A percentile compares a stretch with the other conserved stretches of the same genome.
Conservation (phyloP, 306 rosid genomes). For the Oxytropis ochrocephala region DNA sequence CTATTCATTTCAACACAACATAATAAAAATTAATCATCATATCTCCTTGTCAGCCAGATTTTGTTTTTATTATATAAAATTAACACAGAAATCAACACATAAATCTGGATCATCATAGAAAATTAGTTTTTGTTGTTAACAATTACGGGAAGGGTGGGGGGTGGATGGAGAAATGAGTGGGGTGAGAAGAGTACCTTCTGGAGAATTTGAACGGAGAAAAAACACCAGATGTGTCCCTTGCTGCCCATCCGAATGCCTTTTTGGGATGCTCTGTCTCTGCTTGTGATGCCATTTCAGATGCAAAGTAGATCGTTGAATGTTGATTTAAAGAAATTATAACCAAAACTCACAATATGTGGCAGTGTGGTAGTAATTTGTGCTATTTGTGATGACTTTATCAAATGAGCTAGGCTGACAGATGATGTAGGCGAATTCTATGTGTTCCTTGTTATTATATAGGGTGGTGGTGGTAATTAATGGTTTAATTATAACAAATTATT, state of each 20-base stretch:
- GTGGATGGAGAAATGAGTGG: not conserved
- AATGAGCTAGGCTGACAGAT: not conserved
- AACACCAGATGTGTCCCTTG: constrained; percentile 28
- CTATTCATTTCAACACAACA: not conserved
- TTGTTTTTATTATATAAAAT: not conserved
- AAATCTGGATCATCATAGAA: too few species aligned
- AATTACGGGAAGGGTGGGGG: not conserved
- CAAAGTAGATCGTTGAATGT: not conserved
- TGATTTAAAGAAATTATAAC: not conserved
- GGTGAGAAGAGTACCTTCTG: constrained; percentile 23
- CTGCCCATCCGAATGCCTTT: constrained; percentile 45
- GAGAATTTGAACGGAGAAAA: constrained; percentile 52
- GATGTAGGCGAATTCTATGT: not conserved
- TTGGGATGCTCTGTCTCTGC: constrained; percentile 28
- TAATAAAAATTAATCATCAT: not conserved
- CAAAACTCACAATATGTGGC: not conserved
- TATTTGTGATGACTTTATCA: not conserved
- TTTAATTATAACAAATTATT: too few species aligned
- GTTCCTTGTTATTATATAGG: too few species aligned
- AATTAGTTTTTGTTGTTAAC: too few species aligned
- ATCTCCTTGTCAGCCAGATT: not conserved
- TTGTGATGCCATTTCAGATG: constrained; percentile 15
- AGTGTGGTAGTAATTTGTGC: not conserved
- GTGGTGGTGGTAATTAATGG: too few species aligned
- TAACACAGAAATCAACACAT: not conserved